Evolutionary conservation across 23 red algal genomes (phyloP).

Genomic region (Agarophyton chilense): DNA sequence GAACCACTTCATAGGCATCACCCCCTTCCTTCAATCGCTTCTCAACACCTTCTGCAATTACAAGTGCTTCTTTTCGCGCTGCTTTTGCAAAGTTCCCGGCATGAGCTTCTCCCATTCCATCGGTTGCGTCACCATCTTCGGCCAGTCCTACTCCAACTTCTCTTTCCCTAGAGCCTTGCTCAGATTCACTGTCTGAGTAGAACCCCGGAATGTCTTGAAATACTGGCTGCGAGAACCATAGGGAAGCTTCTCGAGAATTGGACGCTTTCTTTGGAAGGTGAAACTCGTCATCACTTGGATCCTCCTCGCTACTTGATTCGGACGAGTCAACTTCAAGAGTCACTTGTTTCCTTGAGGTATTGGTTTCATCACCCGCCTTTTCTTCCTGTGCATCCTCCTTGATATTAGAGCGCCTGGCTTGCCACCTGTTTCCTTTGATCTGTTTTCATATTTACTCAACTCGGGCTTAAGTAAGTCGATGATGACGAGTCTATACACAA

Average conservation of each 20-base stretch:
- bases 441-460: too few relatives aligned
- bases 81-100: slow-evolving; percentile 21
- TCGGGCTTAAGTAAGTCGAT: too few relatives aligned
- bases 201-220: slow-evolving; percentile 50
- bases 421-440: slow-evolving; percentile 38
- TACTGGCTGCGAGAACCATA: slow-evolving; percentile 75
- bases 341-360: not conserved
- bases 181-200: slow-evolving; percentile 43
- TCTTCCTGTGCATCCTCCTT: slow-evolving; percentile 21
- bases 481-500: too few relatives aligned
- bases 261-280: not conserved
- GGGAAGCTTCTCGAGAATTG: slow-evolving; percentile 62
- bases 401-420: slow-evolving; percentile 12
- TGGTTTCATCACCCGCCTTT: not conserved
- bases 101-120: not conserved
- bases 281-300: slow-evolving; percentile 21
- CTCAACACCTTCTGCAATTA: slow-evolving; percentile 1
- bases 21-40: slow-evolving; percentile 6
- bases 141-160: too few relatives aligned
- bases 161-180: not conserved
- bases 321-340: slow-evolving; percentile 49
- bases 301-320: slow-evolving; percentile 42
- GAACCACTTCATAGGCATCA: slow-evolving; percentile 55
- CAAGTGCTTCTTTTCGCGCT: slow-evolving; percentile 35
- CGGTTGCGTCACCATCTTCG: not conserved